These are phyloP conservation scores for Trifolium repens DNA, from an alignment of 306 rosid species.

Conservation along the genomic window DNA sequence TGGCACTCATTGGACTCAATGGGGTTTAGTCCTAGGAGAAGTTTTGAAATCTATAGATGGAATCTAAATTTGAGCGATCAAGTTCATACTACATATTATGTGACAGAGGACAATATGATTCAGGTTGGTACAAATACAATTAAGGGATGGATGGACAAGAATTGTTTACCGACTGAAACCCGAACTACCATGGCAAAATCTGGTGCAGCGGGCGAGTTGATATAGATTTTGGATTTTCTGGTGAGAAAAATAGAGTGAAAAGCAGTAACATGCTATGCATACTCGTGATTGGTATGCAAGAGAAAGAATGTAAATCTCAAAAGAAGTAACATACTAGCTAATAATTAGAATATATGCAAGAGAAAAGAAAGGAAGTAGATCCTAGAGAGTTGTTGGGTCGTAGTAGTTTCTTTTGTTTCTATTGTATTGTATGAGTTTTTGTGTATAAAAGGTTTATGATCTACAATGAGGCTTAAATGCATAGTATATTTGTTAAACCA, in stretches of 20 bases:
- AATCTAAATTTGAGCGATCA: conserved; percentile 15
- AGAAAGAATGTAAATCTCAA: too few relatives aligned
- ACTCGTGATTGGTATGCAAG: too few relatives aligned
- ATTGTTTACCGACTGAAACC: background rate
- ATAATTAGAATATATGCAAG: too few relatives aligned
- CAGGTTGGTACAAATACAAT: conserved; percentile 32
- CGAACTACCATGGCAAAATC: background rate
- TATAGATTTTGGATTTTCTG: background rate
- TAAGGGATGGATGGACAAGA: background rate
- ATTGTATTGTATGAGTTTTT: too few relatives aligned
- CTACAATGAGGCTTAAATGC: too few relatives aligned
- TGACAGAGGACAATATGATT: conserved; percentile 26
- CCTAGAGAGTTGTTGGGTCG: too few relatives aligned
- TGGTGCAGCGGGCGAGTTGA: background rate
- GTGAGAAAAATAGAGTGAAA: background rate
- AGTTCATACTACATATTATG: conserved; percentile 13
- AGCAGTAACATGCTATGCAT: too few relatives aligned
- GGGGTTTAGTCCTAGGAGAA: conserved; percentile 94
- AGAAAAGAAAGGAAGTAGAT: too few relatives aligned
- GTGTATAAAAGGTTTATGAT: too few relatives aligned
- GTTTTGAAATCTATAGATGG: conserved; percentile 60
- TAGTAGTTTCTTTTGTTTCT: too few relatives aligned
- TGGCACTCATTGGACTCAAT: conserved; percentile 94
- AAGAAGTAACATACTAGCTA: too few relatives aligned
- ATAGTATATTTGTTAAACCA: too few relatives aligned